These are phyloP conservation scores for Cupressus sempervirens DNA, from an alignment of 75 land plant genomes.

Conservation along the genomic window DNA sequence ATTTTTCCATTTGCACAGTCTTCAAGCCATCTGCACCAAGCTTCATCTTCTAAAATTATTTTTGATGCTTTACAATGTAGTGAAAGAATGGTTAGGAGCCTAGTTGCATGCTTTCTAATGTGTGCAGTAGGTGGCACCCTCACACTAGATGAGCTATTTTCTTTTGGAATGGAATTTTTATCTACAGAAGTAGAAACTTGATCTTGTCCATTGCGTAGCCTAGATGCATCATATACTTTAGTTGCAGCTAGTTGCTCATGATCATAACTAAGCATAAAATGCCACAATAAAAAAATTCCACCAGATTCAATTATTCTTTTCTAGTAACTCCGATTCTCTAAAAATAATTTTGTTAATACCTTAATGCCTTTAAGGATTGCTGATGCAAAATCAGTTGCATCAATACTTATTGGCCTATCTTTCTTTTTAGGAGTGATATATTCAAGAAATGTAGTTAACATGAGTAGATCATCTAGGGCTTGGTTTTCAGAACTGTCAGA, in stretches of 20 bases:
- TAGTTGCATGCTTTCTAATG: too few relatives aligned
- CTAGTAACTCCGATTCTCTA: conserved; percentile 54
- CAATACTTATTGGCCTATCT: conserved; percentile 29
- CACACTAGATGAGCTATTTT: too few relatives aligned
- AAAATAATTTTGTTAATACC: conserved; percentile 76
- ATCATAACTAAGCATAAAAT: too few relatives aligned
- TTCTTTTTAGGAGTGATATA: conserved; percentile 33
- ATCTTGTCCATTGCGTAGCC: conserved; percentile 32
- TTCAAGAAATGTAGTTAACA: conserved; percentile 52
- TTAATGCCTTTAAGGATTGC: conserved; percentile 81
- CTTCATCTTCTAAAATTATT: too few relatives aligned
- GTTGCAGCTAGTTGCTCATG: conserved; percentile 76
- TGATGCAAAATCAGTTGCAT: conserved; percentile 68
- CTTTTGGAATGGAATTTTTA: conserved; percentile 25
- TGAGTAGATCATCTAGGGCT: conserved; percentile 65
- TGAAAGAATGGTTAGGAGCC: too few relatives aligned
- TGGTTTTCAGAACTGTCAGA: conserved; percentile 31
- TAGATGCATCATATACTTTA: conserved; percentile 60
- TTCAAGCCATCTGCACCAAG: too few relatives aligned
- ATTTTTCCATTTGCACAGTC: too few relatives aligned
- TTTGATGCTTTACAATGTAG: too few relatives aligned
- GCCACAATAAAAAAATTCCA: too few relatives aligned
- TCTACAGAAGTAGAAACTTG: conserved; percentile 13
- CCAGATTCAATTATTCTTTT: too few relatives aligned
- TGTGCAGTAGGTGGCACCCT: too few relatives aligned